Percentiles rank a stretch among this genome's conserved stretches.
Conservation (phyloP, 306 rosid genomes). For the Quercus engelmannii region DNA sequence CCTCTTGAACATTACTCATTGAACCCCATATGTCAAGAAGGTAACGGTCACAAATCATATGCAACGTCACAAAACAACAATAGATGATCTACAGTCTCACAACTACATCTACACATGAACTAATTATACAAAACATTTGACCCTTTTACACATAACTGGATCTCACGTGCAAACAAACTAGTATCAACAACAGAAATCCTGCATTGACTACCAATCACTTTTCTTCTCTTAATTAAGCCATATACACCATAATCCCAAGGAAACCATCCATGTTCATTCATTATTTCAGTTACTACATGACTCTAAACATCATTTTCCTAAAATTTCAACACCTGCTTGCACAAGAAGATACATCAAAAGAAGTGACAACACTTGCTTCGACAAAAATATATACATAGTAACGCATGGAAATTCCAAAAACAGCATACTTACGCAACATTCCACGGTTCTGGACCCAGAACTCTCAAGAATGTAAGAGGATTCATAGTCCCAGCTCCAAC, state of each 20-base stretch:
- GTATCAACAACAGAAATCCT: not conserved
- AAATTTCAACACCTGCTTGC: not conserved
- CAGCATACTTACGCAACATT: conserved; percentile 94
- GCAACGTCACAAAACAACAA: too few species aligned
- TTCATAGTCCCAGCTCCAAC: conserved; percentile 99
- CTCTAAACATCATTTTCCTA: not conserved
- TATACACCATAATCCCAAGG: too few species aligned
- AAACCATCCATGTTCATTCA: not conserved
- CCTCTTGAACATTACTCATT: too few species aligned
- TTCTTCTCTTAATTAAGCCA: not conserved
- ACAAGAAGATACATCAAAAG: not conserved
- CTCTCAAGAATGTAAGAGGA: conserved; percentile 94
- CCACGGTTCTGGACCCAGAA: conserved; percentile 99
- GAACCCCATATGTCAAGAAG: too few species aligned
- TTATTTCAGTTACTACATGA: not conserved
- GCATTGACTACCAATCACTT: not conserved
- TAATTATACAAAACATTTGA: too few species aligned
- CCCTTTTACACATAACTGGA: too few species aligned
- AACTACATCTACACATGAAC: too few species aligned
- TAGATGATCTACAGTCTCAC: too few species aligned
- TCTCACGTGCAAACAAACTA: not conserved
- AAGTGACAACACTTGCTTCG: too few species aligned
- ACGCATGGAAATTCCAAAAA: not conserved
- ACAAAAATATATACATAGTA: not conserved
- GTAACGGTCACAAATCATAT: too few species aligned